Evolutionary conservation across 202 grass and related monocot species (phyloP).

Genomic region (Carex arenaria): DNA sequence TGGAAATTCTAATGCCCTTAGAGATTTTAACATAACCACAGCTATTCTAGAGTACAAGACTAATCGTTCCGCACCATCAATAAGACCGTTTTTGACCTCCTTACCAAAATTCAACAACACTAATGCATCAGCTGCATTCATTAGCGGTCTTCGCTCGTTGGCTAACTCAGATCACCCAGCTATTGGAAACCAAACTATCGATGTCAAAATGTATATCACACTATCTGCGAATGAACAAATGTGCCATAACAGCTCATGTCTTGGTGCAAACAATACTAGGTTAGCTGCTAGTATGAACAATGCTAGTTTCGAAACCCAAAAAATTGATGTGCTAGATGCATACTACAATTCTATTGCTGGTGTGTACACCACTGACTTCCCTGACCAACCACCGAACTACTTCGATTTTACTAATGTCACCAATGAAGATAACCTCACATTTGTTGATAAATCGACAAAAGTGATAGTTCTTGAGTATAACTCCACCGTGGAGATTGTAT

Average conservation of each 20-base stretch:
- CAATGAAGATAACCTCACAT: neutral
- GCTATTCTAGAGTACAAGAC: slow-evolving; percentile 51
- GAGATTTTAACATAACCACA: slow-evolving; percentile 25
- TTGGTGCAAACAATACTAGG: neutral
- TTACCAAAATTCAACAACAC: slow-evolving; percentile 26
- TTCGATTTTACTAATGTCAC: slow-evolving; percentile 35
- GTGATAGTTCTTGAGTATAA: slow-evolving; percentile 57
- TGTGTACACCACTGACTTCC: slow-evolving; percentile 38
- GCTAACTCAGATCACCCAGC: slow-evolving; percentile 28
- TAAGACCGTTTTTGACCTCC: neutral
- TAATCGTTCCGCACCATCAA: neutral
- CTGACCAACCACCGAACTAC: slow-evolving; percentile 17
- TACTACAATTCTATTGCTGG: slow-evolving; percentile 33
- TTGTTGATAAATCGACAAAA: slow-evolving; percentile 23
- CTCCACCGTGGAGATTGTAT: slow-evolving; percentile 46
- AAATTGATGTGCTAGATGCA: slow-evolving; percentile 38
- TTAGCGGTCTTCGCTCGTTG: slow-evolving; percentile 30
- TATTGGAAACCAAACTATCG: slow-evolving; percentile 22
- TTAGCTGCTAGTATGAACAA: slow-evolving; percentile 66
- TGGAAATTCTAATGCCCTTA: neutral
- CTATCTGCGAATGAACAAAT: slow-evolving; percentile 27
- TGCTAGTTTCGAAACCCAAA: slow-evolving; percentile 31
- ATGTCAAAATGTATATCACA: slow-evolving; percentile 44
- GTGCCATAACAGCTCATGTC: slow-evolving; percentile 6
- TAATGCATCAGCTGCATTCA: slow-evolving; percentile 25